Conservation (phyloP, 768 basidiomycete species). For the Rhodotorula diobovata region DNA sequence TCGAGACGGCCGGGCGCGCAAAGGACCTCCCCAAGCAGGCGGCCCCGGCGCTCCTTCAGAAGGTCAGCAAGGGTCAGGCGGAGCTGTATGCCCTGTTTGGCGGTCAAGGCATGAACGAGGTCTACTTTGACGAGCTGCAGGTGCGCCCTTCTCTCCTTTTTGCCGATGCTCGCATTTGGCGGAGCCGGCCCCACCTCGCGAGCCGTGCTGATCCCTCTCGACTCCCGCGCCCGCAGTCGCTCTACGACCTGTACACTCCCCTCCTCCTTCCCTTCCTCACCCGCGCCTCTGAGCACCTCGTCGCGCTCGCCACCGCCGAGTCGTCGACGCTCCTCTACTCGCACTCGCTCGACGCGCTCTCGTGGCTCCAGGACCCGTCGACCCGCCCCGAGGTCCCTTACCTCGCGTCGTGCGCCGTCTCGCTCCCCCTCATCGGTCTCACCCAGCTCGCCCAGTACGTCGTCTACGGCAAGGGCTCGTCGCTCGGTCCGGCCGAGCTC, state of each 20-base stretch:
- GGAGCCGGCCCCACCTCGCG: too few relatives aligned
- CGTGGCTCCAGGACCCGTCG: slow-evolving; percentile 71
- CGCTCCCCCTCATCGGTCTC: slow-evolving; percentile 90
- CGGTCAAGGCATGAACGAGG: slow-evolving; percentile 96
- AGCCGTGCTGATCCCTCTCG: slow-evolving; percentile 48
- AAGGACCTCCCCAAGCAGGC: slow-evolving; percentile 52
- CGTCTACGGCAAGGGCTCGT: slow-evolving; percentile 60
- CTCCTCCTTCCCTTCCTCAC: slow-evolving; percentile 67
- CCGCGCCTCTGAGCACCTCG: slow-evolving; percentile 64
- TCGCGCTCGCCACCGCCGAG: slow-evolving; percentile 52
- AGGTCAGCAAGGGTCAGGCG: slow-evolving; percentile 51
- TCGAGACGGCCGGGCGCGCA: slow-evolving; percentile 58
- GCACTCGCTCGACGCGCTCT: slow-evolving; percentile 71
- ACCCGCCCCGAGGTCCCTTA: slow-evolving; percentile 76
- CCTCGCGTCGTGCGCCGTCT: slow-evolving; percentile 86
- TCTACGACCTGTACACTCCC: slow-evolving; percentile 86
- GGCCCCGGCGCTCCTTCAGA: slow-evolving; percentile 63
- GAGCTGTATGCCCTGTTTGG: slow-evolving; percentile 85
- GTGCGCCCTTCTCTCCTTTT: slow-evolving; percentile 48
- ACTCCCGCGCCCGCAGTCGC: slow-evolving; percentile 72
- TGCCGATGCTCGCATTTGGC: slow-evolving; percentile 74
- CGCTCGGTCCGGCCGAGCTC: slow-evolving; percentile 54
- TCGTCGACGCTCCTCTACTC: slow-evolving; percentile 57
- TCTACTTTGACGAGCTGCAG: slow-evolving; percentile 94
- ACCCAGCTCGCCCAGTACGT: slow-evolving; percentile 94